Evolutionary conservation across 2,329 filamentous ascomycete genomes (phyloP).

Genomic region (Lasiodiplodia sp.): DNA sequence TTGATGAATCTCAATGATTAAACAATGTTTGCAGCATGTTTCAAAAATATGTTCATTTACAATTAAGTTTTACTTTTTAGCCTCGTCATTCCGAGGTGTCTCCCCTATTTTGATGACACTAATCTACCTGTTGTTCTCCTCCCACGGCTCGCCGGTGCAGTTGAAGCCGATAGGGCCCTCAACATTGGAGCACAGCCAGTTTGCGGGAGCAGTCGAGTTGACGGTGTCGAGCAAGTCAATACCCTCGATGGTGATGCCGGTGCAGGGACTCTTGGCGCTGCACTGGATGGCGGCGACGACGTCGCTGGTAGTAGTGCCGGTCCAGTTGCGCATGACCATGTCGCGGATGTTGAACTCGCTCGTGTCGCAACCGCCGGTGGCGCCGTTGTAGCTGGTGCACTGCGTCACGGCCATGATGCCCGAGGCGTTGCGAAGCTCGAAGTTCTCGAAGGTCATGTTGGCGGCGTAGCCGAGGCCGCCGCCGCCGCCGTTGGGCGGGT

Average conservation of each 20-base stretch:
- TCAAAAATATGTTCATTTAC: no score
- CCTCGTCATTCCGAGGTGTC: no score
- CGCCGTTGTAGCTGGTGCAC: slow-evolving; percentile 49
- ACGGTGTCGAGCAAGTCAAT: slow-evolving; percentile 35
- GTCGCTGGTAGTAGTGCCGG: slow-evolving; percentile 39
- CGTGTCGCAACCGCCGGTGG: slow-evolving; percentile 49
- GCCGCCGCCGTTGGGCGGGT: slow-evolving; percentile 65
- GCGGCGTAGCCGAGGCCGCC: slow-evolving; percentile 58
- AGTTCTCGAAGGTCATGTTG: slow-evolving; percentile 49
- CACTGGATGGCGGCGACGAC: slow-evolving; percentile 39
- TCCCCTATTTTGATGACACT: neutral
- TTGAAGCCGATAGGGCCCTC: slow-evolving; percentile 29
- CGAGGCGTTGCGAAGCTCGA: slow-evolving; percentile 40
- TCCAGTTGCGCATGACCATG: slow-evolving; percentile 40
- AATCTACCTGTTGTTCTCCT: slow-evolving; percentile 22
- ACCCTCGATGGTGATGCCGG: slow-evolving; percentile 33
- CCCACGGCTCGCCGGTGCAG: slow-evolving; percentile 21
- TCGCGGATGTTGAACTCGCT: slow-evolving; percentile 51
- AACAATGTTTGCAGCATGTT: no score
- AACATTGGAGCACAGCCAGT: slow-evolving; percentile 37
- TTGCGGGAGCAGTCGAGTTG: slow-evolving; percentile 31
- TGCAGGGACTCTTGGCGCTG: slow-evolving; percentile 39
- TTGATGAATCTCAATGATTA: no score
- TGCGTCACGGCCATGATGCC: slow-evolving; percentile 48
- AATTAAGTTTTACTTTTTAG: no score